Conservation (phyloP, 306 rosid species). For the Herpetospermum pedunculosum region DNA sequence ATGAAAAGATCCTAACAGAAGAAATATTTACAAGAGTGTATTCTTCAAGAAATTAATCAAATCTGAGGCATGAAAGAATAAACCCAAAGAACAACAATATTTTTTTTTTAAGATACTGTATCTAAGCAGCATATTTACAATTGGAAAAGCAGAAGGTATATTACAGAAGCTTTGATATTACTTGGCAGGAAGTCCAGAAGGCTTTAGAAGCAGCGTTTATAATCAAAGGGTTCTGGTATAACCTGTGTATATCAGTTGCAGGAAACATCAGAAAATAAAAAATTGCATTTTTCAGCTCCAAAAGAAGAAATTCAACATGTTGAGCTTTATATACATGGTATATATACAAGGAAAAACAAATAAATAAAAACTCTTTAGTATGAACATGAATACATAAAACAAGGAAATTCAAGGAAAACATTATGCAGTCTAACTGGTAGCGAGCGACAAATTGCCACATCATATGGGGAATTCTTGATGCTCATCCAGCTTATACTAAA, state of each 20-base stretch:
- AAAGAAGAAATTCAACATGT: not conserved
- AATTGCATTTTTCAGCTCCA: not conserved
- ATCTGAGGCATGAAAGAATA: constrained; percentile 1
- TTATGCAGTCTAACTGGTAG: not conserved
- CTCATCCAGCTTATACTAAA: not conserved
- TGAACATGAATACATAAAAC: not conserved
- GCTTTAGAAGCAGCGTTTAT: constrained; percentile 65
- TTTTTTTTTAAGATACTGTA: not conserved
- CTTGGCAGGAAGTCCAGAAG: constrained; percentile 84
- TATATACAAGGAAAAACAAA: not conserved
- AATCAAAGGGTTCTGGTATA: constrained; percentile 91
- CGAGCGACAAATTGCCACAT: not conserved
- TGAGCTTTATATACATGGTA: not conserved
- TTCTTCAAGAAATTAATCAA: not conserved
- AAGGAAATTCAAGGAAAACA: not conserved
- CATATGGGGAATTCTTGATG: not conserved
- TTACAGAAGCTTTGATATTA: constrained; percentile 85
- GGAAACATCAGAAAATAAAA: not conserved
- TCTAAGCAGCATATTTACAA: not conserved
- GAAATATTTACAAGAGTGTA: constrained; percentile 4
- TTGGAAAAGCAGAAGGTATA: not conserved
- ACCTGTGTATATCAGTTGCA: constrained; percentile 31
- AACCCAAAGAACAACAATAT: not conserved
- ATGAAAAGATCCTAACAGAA: not conserved
- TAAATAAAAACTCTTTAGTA: not conserved